Evolutionary conservation across 345 rosid genomes (phyloP).

Genomic region (Citrus maxima): DNA sequence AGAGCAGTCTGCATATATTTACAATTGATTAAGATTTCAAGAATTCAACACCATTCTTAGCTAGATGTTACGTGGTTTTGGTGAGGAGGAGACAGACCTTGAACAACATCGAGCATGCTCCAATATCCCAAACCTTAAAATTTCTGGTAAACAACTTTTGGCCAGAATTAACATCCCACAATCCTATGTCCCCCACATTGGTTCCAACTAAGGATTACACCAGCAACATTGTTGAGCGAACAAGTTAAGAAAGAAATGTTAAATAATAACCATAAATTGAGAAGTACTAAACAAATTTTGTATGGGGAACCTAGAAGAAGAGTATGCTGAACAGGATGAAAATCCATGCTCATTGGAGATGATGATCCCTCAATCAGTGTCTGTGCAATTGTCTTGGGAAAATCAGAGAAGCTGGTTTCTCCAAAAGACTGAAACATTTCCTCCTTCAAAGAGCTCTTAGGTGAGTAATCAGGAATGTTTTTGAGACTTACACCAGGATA

Average conservation of each 20-base stretch:
- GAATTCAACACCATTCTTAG: neutral
- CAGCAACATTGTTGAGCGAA: constrained; percentile 9
- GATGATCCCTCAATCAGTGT: constrained; percentile 52
- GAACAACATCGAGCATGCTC: constrained; percentile 42
- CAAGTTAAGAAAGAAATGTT: neutral
- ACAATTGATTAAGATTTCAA: constrained; percentile 15
- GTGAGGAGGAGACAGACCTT: constrained; percentile 35
- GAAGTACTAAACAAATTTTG: neutral
- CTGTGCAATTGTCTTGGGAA: constrained; percentile 50
- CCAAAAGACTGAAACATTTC: neutral
- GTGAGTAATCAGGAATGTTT: constrained; percentile 23
- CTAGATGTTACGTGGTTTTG: neutral
- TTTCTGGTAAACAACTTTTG: constrained; percentile 43
- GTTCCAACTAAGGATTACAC: constrained; percentile 48
- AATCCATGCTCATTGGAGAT: constrained; percentile 69
- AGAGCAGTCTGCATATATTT: constrained; percentile 30
- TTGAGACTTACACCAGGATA: constrained; percentile 17
- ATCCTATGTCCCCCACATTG: constrained; percentile 19
- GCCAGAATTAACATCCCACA: constrained; percentile 67
- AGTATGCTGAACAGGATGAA: constrained; percentile 66
- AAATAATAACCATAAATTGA: constrained; percentile 2
- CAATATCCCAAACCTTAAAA: constrained; percentile 70
- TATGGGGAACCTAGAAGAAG: constrained; percentile 58
- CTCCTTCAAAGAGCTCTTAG: constrained; percentile 13
- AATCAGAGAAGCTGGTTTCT: constrained; percentile 24